Percentiles rank a stretch among this genome's conserved stretches.
Conservation (phyloP, 1,139 yeast genomes). For the Meyerozyma guilliermondii region DNA sequence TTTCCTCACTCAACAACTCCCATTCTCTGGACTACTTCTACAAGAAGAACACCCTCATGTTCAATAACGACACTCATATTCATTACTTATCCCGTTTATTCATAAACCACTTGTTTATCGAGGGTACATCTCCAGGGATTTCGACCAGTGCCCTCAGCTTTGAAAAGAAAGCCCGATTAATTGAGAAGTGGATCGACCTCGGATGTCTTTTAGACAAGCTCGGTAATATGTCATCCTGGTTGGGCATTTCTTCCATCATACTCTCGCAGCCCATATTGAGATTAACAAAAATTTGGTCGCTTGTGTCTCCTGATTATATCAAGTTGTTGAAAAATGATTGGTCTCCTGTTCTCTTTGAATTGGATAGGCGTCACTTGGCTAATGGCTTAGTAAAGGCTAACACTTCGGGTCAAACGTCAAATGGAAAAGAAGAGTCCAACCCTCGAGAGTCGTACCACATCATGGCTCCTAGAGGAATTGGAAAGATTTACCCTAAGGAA, state of each 20-base stretch:
- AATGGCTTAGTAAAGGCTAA: constrained; percentile 17
- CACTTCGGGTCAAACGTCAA: constrained; percentile 12
- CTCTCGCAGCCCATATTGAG: constrained; percentile 82
- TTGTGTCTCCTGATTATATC: constrained; percentile 57
- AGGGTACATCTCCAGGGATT: constrained; percentile 11
- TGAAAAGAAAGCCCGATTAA: constrained; percentile 57
- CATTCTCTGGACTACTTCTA: constrained; percentile 26
- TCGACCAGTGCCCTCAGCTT: constrained; percentile 10
- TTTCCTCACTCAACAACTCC: constrained; percentile 19
- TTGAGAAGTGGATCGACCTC: constrained; percentile 82
- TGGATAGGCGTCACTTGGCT: constrained; percentile 67
- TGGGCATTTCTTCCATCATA: constrained; percentile 79
- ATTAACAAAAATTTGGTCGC: constrained; percentile 69
- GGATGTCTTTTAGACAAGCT: constrained; percentile 73
- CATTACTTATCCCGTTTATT: constrained; percentile 76
- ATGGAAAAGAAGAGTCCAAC: constrained; percentile 6
- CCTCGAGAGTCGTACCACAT: constrained; percentile 58
- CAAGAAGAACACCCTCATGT: constrained; percentile 48
- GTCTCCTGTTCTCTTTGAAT: constrained; percentile 91
- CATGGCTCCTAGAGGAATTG: constrained; percentile 86
- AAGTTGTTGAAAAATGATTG: constrained; percentile 73
- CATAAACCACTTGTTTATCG: constrained; percentile 64
- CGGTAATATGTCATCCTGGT: constrained; percentile 96
- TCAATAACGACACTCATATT: constrained; percentile 60
- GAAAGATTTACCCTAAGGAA: constrained; percentile 69